Percentiles rank a stretch among this genome's conserved stretches.
Conservation (phyloP, 805 yeast species). For the Pichia membranifaciens region DNA sequence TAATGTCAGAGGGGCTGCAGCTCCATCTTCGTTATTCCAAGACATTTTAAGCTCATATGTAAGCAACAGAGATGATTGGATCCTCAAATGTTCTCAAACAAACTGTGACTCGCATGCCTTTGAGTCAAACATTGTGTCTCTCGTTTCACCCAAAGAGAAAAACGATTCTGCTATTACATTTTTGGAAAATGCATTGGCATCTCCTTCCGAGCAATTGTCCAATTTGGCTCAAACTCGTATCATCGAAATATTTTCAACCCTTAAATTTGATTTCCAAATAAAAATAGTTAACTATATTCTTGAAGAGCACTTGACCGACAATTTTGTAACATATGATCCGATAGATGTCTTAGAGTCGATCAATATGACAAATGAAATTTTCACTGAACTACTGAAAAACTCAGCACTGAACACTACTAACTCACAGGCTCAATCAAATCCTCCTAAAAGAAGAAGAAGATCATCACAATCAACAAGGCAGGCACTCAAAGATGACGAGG, state of each 20-base stretch:
- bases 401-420: constrained; percentile 30
- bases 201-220: constrained; percentile 38
- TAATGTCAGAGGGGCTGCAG: constrained; percentile 36
- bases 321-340: constrained; percentile 44
- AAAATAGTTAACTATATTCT: constrained; percentile 54
- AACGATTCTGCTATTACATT: constrained; percentile 53
- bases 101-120: constrained; percentile 48
- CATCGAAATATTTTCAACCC: constrained; percentile 45
- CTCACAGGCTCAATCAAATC: constrained; percentile 27
- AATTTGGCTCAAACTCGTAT: constrained; percentile 47
- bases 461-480: constrained; percentile 73
- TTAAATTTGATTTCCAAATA: constrained; percentile 55
- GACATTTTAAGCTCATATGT: constrained; percentile 42
- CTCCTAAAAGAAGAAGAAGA: constrained; percentile 78
- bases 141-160: constrained; percentile 60
- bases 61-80: constrained; percentile 41
- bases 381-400: constrained; percentile 52
- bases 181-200: constrained; percentile 47
- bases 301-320: constrained; percentile 39
- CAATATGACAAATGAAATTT: constrained; percentile 47
- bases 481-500: constrained; percentile 65
- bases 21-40: constrained; percentile 44
- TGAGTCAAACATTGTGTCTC: constrained; percentile 51
- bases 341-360: constrained; percentile 49
- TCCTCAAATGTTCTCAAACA: constrained; percentile 37